Percentiles rank a stretch among this genome's conserved stretches.
Evolutionary conservation across 1,284 basidiomycete genomes (phyloP).

Genomic region (Microbotryum silenes-acaulis): DNA sequence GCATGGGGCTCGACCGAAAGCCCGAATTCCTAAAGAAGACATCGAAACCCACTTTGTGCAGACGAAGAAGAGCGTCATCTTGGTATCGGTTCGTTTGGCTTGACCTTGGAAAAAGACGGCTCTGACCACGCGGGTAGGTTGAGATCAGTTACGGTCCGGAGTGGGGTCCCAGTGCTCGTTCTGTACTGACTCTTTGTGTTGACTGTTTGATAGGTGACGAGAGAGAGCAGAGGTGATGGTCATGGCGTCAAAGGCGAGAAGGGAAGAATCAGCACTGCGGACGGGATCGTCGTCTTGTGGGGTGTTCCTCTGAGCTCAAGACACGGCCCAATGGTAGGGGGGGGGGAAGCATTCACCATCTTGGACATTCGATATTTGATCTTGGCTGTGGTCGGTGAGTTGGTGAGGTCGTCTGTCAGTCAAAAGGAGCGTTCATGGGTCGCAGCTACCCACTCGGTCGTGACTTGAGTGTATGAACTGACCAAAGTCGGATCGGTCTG

Average conservation of each 20-base stretch:
- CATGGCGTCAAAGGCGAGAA: background rate
- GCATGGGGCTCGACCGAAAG: background rate
- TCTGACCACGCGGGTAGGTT: constrained; percentile 44
- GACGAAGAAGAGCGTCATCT: constrained; percentile 87
- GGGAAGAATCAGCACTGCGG: background rate
- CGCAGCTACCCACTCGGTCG: constrained; percentile 4
- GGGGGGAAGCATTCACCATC: constrained; percentile 32
- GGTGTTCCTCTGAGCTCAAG: too few relatives aligned
- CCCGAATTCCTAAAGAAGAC: constrained; percentile 44
- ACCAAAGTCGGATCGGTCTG: constrained; percentile 86
- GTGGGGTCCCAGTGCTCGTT: background rate
- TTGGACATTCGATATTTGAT: constrained; percentile 43
- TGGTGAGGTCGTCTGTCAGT: background rate
- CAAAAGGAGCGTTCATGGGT: too few relatives aligned
- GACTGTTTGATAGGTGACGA: constrained; percentile 6
- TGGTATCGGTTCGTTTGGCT: constrained; percentile 81
- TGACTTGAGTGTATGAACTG: constrained; percentile 32
- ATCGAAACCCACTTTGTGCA: constrained; percentile 61
- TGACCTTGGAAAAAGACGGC: constrained; percentile 90
- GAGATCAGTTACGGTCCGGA: background rate
- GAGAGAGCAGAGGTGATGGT: too few relatives aligned
- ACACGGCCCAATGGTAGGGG: too few relatives aligned
- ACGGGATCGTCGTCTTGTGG: background rate
- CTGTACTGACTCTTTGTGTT: constrained; percentile 39
- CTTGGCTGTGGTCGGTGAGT: constrained; percentile 35